Evolutionary conservation across 805 yeast species (phyloP).

Genomic region (Starmerella stigmatis): DNA sequence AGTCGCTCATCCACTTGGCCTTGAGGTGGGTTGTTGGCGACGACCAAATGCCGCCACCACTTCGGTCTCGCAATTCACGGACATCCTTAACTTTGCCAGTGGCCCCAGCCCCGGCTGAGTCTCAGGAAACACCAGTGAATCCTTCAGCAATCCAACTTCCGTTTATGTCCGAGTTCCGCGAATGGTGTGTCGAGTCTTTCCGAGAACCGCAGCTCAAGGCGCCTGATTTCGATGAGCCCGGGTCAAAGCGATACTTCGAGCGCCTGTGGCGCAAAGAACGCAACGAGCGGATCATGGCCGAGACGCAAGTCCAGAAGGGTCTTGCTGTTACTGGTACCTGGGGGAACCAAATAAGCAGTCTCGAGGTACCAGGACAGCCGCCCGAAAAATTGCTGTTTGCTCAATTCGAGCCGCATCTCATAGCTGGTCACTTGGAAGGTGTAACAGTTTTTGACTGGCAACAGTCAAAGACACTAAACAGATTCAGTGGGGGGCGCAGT

Average conservation of each 20-base stretch:
- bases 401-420: constrained; percentile 79
- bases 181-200: constrained; percentile 66
- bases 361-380: constrained; percentile 33
- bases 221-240: constrained; percentile 80
- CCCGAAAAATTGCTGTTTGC: constrained; percentile 53
- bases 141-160: constrained; percentile 25
- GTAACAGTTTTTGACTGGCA: constrained; percentile 85
- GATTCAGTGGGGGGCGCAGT: constrained; percentile 78
- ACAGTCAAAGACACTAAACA: constrained; percentile 37
- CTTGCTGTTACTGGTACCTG: constrained; percentile 77
- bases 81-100: not conserved
- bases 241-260: constrained; percentile 72
- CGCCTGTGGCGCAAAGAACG: constrained; percentile 83
- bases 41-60: constrained; percentile 2
- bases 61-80: not conserved
- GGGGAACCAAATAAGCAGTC: constrained; percentile 62
- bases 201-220: constrained; percentile 92
- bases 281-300: constrained; percentile 74
- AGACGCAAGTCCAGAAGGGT: constrained; percentile 83
- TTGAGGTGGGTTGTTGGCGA: constrained; percentile 12
- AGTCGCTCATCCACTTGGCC: constrained; percentile 8
- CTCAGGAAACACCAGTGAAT: not conserved
- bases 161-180: constrained; percentile 31
- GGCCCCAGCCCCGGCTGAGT: not conserved
- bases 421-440: constrained; percentile 68